These are phyloP conservation scores for Cucumis hystrix DNA, from an alignment of 306 rosid species.

Conservation along the genomic window DNA sequence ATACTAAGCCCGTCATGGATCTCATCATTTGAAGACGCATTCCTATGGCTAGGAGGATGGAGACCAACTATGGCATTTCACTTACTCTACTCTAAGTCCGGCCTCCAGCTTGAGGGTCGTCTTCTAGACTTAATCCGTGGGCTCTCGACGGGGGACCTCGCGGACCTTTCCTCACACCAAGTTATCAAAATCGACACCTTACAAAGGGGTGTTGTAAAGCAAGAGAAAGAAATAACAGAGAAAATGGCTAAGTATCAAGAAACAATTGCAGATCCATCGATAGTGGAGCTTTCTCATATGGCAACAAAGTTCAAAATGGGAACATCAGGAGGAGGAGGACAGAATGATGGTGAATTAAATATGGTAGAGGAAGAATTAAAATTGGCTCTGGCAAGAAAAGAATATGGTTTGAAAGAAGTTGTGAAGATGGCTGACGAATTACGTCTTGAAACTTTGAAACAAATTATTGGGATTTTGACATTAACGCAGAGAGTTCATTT, in stretches of 20 bases:
- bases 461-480: slow-evolving; percentile 16
- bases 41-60: slow-evolving; percentile 77
- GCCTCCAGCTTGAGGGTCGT: slow-evolving; percentile 34
- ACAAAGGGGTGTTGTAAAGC: slow-evolving; percentile 27
- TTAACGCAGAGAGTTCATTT: slow-evolving; percentile 34
- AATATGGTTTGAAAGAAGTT: slow-evolving; percentile 26
- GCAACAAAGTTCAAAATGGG: slow-evolving; percentile 1
- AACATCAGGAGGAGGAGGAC: neutral
- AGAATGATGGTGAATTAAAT: neutral
- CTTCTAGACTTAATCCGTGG: slow-evolving; percentile 20
- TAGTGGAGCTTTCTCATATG: slow-evolving; percentile 33
- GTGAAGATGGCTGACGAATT: slow-evolving; percentile 39
- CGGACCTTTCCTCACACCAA: slow-evolving; percentile 29
- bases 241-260: slow-evolving; percentile 47
- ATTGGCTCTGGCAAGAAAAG: slow-evolving; percentile 18
- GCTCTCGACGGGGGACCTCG: slow-evolving; percentile 25
- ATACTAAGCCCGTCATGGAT: slow-evolving; percentile 40
- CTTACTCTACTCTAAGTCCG: slow-evolving; percentile 42
- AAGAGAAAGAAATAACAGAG: slow-evolving; percentile 41
- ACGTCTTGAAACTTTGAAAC: slow-evolving; percentile 29
- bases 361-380: slow-evolving; percentile 15
- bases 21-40: slow-evolving; percentile 45
- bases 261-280: slow-evolving; percentile 25
- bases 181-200: slow-evolving; percentile 25
- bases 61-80: slow-evolving; percentile 58